A percentile compares a stretch with the other conserved stretches of the same genome.
phyloP scores from a whole-genome alignment of 345 rosid genomes.

The Pistacia vera region DNA sequence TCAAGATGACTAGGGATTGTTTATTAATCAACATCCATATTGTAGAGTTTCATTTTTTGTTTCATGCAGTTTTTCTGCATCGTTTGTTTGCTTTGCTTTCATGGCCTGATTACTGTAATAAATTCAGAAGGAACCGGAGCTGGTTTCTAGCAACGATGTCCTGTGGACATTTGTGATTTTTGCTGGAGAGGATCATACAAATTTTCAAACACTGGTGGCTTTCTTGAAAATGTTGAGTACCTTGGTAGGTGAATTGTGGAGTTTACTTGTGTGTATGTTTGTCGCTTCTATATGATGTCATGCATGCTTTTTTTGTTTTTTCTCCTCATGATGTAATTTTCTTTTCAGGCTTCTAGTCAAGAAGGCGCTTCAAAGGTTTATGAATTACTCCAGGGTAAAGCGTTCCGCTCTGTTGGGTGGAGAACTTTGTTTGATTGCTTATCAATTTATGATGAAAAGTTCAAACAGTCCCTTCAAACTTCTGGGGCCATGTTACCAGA shows the following conservation, averaged over 20 bases:
- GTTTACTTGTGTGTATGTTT: constrained; percentile 5
- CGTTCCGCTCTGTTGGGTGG: constrained; percentile 94
- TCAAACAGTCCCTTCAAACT: constrained; percentile 84
- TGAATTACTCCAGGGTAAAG: constrained; percentile 85
- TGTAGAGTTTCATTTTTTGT: neutral
- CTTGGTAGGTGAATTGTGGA: constrained; percentile 62
- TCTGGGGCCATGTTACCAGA: constrained; percentile 90
- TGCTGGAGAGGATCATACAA: constrained; percentile 98
- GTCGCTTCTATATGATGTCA: constrained; percentile 13
- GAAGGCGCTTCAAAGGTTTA: constrained; percentile 93
- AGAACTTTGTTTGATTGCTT: constrained; percentile 87
- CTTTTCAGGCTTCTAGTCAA: constrained; percentile 80
- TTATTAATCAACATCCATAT: neutral
- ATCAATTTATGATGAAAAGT: constrained; percentile 83
- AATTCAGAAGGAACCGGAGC: constrained; percentile 86
- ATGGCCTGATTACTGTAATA: constrained; percentile 10
- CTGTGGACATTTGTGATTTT: constrained; percentile 97
- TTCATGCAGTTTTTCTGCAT: neutral
- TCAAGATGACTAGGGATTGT: neutral
- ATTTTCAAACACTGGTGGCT: constrained; percentile 91
- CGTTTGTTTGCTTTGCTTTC: constrained; percentile 5
- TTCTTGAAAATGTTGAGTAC: constrained; percentile 92
- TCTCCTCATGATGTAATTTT: constrained; percentile 14
- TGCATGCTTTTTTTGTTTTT: constrained; percentile 12
- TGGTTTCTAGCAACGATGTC: constrained; percentile 89